Percentiles rank a stretch among this genome's conserved stretches.
phyloP scores from a whole-genome alignment of 257 asterid genomes.

The Solanum stenotomum region DNA sequence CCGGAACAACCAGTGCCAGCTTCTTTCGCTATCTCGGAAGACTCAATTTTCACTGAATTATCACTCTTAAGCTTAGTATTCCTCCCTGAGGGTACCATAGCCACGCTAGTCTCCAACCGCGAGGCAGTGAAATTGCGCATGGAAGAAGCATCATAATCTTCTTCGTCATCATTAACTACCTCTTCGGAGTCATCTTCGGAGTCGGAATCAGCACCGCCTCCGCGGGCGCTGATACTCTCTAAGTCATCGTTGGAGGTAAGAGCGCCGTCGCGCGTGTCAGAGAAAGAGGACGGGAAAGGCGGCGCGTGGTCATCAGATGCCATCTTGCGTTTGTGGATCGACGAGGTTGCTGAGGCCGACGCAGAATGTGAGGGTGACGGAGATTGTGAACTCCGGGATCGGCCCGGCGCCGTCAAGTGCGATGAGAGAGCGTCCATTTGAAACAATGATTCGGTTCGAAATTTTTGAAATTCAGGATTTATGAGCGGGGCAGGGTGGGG shows the following conservation, averaged over 20 bases:
- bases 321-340: constrained; percentile 78
- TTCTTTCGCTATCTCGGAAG: constrained; percentile 50
- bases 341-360: constrained; percentile 92
- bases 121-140: constrained; percentile 88
- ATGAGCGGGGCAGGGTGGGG: neutral
- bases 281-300: constrained; percentile 73
- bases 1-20: constrained; percentile 16
- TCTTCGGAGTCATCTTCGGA: constrained; percentile 95
- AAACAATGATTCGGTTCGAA: neutral
- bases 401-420: constrained; percentile 69
- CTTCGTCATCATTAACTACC: constrained; percentile 68
- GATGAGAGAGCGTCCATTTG: neutral
- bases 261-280: constrained; percentile 91
- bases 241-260: constrained; percentile 90
- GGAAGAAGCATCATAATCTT: constrained; percentile 68
- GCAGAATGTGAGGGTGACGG: constrained; percentile 99
- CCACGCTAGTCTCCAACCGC: constrained; percentile 53
- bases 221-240: constrained; percentile 95
- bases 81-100: constrained; percentile 27
- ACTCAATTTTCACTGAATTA: constrained; percentile 56
- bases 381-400: constrained; percentile 91
- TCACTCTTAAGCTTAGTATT: constrained; percentile 67
- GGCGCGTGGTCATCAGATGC: constrained; percentile 79
- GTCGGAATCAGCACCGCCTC: constrained; percentile 88
- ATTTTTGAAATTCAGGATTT: neutral